A percentile compares a stretch with the other conserved stretches of the same genome.
Evolutionary conservation across 768 basidiomycete species (phyloP).

Genomic region (Xerocomellus amylosporus): DNA sequence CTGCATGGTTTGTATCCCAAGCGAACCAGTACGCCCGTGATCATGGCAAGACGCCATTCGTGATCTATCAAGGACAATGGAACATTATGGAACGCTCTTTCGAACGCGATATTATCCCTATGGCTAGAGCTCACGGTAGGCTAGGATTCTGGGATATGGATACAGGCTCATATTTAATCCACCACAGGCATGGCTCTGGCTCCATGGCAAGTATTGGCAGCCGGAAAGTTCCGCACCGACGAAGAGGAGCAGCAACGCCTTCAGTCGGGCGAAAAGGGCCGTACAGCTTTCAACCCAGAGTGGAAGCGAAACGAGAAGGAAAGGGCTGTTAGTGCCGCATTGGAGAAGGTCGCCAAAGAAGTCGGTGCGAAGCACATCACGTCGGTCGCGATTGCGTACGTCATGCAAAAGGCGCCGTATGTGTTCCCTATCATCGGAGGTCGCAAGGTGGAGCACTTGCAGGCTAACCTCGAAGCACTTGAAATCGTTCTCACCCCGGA

Average conservation of each 20-base stretch:
- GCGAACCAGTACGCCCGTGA: constrained; percentile 42
- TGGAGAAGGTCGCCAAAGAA: constrained; percentile 41
- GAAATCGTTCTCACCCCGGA: constrained; percentile 37
- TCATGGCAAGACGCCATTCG: constrained; percentile 49
- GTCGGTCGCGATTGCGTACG: constrained; percentile 42
- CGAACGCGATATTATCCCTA: constrained; percentile 51
- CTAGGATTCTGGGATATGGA: no score
- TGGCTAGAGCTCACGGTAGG: constrained; percentile 17
- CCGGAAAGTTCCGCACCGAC: constrained; percentile 29
- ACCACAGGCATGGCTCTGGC: constrained; percentile 32
- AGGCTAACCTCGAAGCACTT: constrained; percentile 42
- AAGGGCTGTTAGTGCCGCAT: constrained; percentile 31
- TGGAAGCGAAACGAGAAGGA: constrained; percentile 38
- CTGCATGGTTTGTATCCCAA: constrained; percentile 47
- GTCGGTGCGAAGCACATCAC: constrained; percentile 37
- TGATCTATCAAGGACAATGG: constrained; percentile 49
- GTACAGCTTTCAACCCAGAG: neutral
- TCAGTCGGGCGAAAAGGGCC: no score
- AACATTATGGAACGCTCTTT: constrained; percentile 43
- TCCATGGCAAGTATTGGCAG: constrained; percentile 36
- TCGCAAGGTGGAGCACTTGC: constrained; percentile 44
- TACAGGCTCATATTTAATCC: constrained; percentile 28
- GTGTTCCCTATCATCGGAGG: constrained; percentile 45
- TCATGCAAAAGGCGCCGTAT: constrained; percentile 46
- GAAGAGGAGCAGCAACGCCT: constrained; percentile 29